Base-by-base conservation (phyloP, 1,284 basidiomycete species). In the Cystobasidium sp. region DNA sequence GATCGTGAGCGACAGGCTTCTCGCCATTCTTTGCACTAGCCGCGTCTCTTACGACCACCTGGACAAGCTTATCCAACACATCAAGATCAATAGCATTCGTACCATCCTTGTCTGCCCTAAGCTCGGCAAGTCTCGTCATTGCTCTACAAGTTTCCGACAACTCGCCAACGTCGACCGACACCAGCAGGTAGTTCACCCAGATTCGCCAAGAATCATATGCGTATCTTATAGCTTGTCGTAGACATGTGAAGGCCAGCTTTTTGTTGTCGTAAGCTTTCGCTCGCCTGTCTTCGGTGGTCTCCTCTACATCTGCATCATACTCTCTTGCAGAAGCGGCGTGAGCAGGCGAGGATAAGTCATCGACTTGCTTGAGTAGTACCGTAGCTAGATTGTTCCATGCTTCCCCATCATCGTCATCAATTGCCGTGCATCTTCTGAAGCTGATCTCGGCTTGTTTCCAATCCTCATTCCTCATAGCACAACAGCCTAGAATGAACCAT, bases 301-400 rank as follows among this genome's bases (percentile, higher is more conserved):
- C 76, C 18, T 43, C 24, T 7, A 46, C n/a, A 14, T 62, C 75
- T 22, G 62, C 72, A 20, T 47, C 59, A 31, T 77, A 67, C 7
- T n/a, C 49, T 56, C 76, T 77, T 63, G 79, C 78, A 43, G 68
- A 53, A 6, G 22, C n/a, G 6, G 56, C 2, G 5, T 39, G 41
- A 9, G 31, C 31, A 31, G 46, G 20, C 14, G 24, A 51, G 1
- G 41, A 31, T 4, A 67, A 70, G 7, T 70, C 47, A 56, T 87
- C 85, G 37, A 88, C 89, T 82, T 94, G 86, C 41, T 92, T 89
- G 69, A 99, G 87, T 82, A 98, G 97, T 80, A 95, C 91, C 76
- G 91, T 95, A 24, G 96, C 97, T 68, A 99, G 85, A 82, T 99
- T 99, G 81, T 91, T 97, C 97, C 97, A 99, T 77, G 93, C 95